phyloP scores from a whole-genome alignment of 331 rosid species.

The Saraca asoca region DNA sequence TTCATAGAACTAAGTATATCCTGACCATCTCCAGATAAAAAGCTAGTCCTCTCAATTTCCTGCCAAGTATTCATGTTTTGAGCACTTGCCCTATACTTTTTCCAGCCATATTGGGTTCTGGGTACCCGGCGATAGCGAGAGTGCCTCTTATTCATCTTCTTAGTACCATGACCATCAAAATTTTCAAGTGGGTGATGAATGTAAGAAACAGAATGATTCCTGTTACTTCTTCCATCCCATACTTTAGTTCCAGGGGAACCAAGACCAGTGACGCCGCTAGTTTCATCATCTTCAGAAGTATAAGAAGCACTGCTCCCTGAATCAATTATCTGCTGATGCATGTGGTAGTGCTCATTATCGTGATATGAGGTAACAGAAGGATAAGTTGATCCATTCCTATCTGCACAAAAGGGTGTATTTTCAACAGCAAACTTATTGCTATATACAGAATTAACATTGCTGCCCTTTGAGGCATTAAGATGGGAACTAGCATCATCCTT shows the following conservation, averaged over 20 bases:
- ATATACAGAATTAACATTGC: conserved; percentile 45
- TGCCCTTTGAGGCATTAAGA: conserved; percentile 48
- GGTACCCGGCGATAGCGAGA: conserved; percentile 48
- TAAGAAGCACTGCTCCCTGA: conserved; percentile 71
- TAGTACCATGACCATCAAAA: conserved; percentile 49
- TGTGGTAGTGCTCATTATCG: conserved; percentile 49
- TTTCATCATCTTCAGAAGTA: conserved; percentile 85
- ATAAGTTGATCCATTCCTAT: conserved; percentile 39
- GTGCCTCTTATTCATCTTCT: conserved; percentile 62
- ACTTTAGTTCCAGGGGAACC: conserved; percentile 94
- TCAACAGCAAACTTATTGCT: conserved; percentile 38
- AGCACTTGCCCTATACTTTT: conserved; percentile 64
- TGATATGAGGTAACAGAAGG: conserved; percentile 45
- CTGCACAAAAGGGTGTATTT: conserved; percentile 38
- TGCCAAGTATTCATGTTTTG: conserved; percentile 64
- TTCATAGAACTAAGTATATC: conserved; percentile 77
- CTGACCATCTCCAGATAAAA: conserved; percentile 94
- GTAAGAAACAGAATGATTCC: conserved; percentile 64
- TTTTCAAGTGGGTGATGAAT: conserved; percentile 98
- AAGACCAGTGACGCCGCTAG: conserved; percentile 71
- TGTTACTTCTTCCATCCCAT: conserved; percentile 87
- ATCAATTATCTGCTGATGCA: conserved; percentile 48
- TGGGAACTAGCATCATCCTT: conserved; percentile 42
- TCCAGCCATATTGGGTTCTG: conserved; percentile 58
- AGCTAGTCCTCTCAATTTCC: conserved; percentile 92